A percentile compares a stretch with the other conserved stretches of the same genome.
Conservation (phyloP, 2,329 filamentous ascomycete species). For the Stachybotrys echinatus region DNA sequence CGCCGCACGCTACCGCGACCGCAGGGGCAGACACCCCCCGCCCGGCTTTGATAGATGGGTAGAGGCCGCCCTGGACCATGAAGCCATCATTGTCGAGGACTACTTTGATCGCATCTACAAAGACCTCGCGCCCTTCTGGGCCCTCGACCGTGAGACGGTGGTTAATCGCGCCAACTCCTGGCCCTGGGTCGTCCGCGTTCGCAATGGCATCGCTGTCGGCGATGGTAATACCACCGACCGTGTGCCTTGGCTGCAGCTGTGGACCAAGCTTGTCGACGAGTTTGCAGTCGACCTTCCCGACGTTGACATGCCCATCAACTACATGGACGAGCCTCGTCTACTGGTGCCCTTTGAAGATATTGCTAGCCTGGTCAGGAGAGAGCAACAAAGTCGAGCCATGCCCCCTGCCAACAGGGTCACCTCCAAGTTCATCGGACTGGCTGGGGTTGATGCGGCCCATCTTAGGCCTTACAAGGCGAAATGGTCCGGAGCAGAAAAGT, state of each 20-base stretch:
- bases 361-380: conserved; percentile 41
- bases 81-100: conserved; percentile 55
- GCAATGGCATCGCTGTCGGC: conserved; percentile 34
- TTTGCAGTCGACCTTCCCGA: conserved; percentile 53
- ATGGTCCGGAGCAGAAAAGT: conserved; percentile 39
- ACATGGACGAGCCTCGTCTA: conserved; percentile 59
- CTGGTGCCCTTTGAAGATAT: conserved; percentile 55
- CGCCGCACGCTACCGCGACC: conserved; percentile 48
- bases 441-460: conserved; percentile 26
- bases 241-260: conserved; percentile 41
- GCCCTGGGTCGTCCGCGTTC: conserved; percentile 42
- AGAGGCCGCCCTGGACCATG: conserved; percentile 42
- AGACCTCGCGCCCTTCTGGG: conserved; percentile 58
- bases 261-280: conserved; percentile 43
- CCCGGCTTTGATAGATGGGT: conserved; percentile 61
- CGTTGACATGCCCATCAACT: conserved; percentile 63
- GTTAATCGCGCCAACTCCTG: conserved; percentile 34
- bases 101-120: conserved; percentile 62
- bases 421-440: conserved; percentile 35
- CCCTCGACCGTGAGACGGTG: conserved; percentile 36
- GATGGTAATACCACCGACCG: conserved; percentile 32
- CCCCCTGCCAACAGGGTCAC: conserved; percentile 36
- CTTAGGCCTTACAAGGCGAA: conserved; percentile 35
- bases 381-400: conserved; percentile 37
- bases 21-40: conserved; percentile 55